Percentiles rank a stretch among this genome's conserved stretches.
Conservation (phyloP, 495 filamentous ascomycete genomes). For the Cercophora newfieldiana region DNA sequence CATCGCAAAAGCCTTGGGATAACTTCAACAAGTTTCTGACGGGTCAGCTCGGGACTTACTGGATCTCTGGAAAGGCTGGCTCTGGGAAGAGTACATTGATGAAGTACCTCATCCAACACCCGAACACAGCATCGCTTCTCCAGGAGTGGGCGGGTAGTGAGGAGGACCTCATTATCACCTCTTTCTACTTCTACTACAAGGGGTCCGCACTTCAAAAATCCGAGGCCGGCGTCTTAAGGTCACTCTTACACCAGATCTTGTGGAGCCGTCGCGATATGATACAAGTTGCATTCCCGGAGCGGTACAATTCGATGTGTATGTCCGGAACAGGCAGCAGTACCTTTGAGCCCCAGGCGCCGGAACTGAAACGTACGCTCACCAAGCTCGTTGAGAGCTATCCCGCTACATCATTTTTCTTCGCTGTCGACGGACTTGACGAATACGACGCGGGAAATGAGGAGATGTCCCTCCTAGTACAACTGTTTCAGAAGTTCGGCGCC, state of each 20-base stretch:
- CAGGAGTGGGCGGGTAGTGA: constrained; percentile 33
- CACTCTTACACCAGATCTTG: constrained; percentile 39
- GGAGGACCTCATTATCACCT: constrained; percentile 30
- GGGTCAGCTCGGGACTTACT: constrained; percentile 28
- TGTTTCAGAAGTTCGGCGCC: not conserved
- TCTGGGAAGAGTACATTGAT: constrained; percentile 52
- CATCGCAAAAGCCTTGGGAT: too few species aligned
- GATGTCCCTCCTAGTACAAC: not conserved
- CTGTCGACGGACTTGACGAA: constrained; percentile 8
- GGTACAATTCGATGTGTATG: too few species aligned
- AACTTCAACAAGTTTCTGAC: too few species aligned
- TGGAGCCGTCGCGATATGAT: constrained; percentile 31
- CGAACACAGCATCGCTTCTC: constrained; percentile 19
- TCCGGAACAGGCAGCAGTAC: too few species aligned
- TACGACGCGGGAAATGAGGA: not conserved
- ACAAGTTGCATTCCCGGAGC: not conserved
- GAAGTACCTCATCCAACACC: constrained; percentile 36
- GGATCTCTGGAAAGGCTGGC: constrained; percentile 44
- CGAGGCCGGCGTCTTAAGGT: constrained; percentile 42
- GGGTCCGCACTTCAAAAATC: constrained; percentile 40
- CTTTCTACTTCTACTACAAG: constrained; percentile 49
- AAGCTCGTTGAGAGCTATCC: not conserved
- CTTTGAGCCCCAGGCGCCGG: not conserved
- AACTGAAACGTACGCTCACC: not conserved
- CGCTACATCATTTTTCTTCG: not conserved